phyloP scores from a whole-genome alignment of 2,329 filamentous ascomycete species.

The Neopestalotiopsis rosae region DNA sequence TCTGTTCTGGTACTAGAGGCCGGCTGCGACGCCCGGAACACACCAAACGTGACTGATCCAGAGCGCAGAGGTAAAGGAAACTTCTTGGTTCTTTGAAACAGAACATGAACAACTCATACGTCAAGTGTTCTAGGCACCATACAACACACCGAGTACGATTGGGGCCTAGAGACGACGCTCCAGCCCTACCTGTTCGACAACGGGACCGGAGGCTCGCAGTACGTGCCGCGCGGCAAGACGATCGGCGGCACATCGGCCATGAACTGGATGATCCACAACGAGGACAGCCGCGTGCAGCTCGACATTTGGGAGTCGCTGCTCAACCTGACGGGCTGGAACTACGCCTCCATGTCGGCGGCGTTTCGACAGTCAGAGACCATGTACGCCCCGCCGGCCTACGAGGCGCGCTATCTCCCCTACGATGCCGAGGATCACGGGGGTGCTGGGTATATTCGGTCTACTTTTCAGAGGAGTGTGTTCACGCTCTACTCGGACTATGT shows the following conservation, averaged over 20 bases:
- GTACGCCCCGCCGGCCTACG: conserved; percentile 18
- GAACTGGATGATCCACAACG: conserved; percentile 24
- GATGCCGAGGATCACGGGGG: conserved; percentile 17
- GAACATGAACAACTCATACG: not conserved
- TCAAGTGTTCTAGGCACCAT: conserved; percentile 14
- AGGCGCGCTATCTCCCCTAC: conserved; percentile 19
- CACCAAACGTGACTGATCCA: not conserved
- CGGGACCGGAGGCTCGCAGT: conserved; percentile 18
- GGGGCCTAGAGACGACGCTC: conserved; percentile 19
- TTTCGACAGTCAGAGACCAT: conserved; percentile 20
- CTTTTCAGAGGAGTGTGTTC: conserved; percentile 21
- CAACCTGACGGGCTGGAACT: conserved; percentile 22
- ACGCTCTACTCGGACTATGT: conserved; percentile 19
- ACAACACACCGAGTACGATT: conserved; percentile 21
- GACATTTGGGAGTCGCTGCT: conserved; percentile 22
- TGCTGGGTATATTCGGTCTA: conserved; percentile 19
- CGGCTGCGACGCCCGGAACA: not conserved
- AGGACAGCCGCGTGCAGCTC: conserved; percentile 19
- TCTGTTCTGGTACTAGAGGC: not conserved
- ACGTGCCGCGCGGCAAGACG: conserved; percentile 20
- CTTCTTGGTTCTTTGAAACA: no score
- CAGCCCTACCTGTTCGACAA: conserved; percentile 20
- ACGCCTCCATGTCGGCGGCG: conserved; percentile 18
- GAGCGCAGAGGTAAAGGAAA: not conserved
- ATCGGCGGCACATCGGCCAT: conserved; percentile 21